These are phyloP conservation scores for Actinomortierella ambigua DNA, from an alignment of 371 early-diverging fungal species.

Conservation along the genomic window DNA sequence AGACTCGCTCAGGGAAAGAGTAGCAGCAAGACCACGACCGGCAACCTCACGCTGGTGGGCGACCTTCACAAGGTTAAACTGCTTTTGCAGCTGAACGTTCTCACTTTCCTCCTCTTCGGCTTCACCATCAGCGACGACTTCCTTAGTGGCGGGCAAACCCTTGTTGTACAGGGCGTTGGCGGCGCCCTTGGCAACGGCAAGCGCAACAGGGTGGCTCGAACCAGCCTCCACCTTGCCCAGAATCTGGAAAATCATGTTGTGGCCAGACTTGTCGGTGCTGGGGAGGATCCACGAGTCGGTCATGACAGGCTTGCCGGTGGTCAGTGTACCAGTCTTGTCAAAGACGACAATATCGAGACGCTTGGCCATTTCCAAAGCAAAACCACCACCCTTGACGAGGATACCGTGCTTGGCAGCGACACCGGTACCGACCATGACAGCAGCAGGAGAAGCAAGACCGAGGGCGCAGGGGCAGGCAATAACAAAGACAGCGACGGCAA, in stretches of 20 bases:
- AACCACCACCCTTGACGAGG: constrained; percentile 49
- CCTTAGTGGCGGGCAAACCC: neutral
- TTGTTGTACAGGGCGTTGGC: constrained; percentile 24
- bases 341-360: constrained; percentile 94
- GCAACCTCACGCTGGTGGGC: constrained; percentile 65
- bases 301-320: constrained; percentile 66
- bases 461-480: constrained; percentile 80
- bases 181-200: constrained; percentile 40
- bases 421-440: constrained; percentile 91
- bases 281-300: constrained; percentile 49
- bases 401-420: constrained; percentile 76
- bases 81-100: constrained; percentile 22
- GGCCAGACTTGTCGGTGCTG: constrained; percentile 6
- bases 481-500: constrained; percentile 70
- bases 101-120: constrained; percentile 22
- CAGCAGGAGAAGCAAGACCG: constrained; percentile 74
- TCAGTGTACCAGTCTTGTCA: constrained; percentile 88
- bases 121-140: constrained; percentile 3
- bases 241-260: constrained; percentile 28
- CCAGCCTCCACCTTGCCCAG: constrained; percentile 42
- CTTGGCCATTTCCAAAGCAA: constrained; percentile 69
- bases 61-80: constrained; percentile 56
- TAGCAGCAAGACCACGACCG: constrained; percentile 70
- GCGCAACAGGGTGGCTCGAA: constrained; percentile 48
- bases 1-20: constrained; percentile 39